Evolutionary conservation across 768 basidiomycete genomes (phyloP), one percentile per base, ranked within the genome.

Genomic region (Lyophyllum shimeji): DNA sequence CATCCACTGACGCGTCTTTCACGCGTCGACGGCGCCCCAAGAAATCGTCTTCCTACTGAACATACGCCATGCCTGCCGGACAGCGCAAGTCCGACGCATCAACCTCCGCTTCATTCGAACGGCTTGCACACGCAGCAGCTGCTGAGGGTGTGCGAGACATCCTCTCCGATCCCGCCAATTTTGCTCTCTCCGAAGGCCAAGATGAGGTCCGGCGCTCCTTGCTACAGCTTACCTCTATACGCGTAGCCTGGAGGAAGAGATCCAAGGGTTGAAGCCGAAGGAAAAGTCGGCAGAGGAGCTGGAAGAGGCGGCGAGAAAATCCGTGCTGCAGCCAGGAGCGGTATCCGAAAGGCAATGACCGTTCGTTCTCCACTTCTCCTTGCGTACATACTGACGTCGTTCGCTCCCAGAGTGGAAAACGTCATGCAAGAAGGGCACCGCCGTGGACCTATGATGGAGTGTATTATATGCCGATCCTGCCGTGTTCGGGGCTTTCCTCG

Each of bases 401-500:
- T 18, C 34, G 37, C 47, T 52, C 25, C 18, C 43, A 11, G 39
- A 81, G 82, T 82, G 81, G 82, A 79, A 75, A 60, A 72, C 77
- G 1, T 73, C 76, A 1, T 82, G 80, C 64, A 81, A 79, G 64
- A 70, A 65, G 0, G 75, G 78, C 15, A 56, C 65, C 6, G 75
- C 82, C 20, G 56, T 84, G 75, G 74, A 53, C 62, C n/a, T 83
- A 82, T 57, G 80, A 82, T 52, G 82, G 81, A 18, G 71, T 84
- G 18, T n/a, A n/a, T n/a, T n/a, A n/a, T 82, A 78, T 59, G 64
- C 68, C 7, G 76, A 82, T 61, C 70, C 77, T 0, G 73, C 66
- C 15, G 73, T 82, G 46, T 84, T 83, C 59, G 80, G 78, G 15
- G 69, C 65, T 3, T 64, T 82, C 39, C 56, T 83, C 44, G 69